Evolutionary conservation across 331 rosid genomes (phyloP).

Genomic region (Saraca asoca): DNA sequence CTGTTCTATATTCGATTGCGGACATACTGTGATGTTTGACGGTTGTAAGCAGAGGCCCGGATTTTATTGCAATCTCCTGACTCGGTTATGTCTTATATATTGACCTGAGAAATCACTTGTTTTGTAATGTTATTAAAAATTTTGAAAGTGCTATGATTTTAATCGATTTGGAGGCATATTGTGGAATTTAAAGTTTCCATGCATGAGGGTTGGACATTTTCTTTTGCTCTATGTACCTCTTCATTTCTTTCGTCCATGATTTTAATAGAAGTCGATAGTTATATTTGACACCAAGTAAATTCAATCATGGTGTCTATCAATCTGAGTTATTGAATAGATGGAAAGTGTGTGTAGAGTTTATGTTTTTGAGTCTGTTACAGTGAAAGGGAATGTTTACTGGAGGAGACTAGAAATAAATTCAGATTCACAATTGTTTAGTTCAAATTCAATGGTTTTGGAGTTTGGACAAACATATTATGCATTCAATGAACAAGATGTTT

Average conservation of each 20-base stretch:
- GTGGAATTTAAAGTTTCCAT: background rate
- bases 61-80: no score
- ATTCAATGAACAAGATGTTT: background rate
- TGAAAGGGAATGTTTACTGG: background rate
- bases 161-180: background rate
- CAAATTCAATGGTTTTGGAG: background rate
- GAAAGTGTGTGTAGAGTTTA: no score
- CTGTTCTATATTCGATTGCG: no score
- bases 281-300: no score
- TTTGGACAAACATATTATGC: background rate
- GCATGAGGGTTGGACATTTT: constrained; percentile 9
- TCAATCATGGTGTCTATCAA: background rate
- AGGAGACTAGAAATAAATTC: background rate
- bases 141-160: background rate
- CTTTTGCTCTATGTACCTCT: background rate
- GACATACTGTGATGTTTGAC: no score
- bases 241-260: no score
- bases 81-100: no score
- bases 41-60: no score
- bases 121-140: background rate
- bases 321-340: background rate
- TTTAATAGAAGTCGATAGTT: no score
- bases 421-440: background rate
- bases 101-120: background rate
- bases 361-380: background rate